Percentiles rank a stretch among this genome's conserved stretches.
phyloP scores from a whole-genome alignment of 257 asterid genomes.

The Cinchona pubescens region DNA sequence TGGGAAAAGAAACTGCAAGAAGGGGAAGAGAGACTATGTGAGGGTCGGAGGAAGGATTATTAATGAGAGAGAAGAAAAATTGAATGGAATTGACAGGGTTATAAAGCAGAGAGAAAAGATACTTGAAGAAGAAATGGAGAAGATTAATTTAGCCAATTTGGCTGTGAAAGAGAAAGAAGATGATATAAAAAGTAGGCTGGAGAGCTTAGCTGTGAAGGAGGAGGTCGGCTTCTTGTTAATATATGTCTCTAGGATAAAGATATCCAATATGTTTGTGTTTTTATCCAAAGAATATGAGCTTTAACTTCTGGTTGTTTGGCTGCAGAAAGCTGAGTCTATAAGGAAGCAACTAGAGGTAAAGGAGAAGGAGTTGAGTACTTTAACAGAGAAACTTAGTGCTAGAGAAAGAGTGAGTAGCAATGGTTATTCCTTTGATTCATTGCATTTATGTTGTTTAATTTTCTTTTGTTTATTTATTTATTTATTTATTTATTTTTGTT shows the following conservation, averaged over 20 bases:
- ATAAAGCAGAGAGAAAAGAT: conserved; percentile 54
- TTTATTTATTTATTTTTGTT: too few relatives aligned
- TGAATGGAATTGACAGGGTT: conserved; percentile 40
- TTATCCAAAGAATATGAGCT: background rate
- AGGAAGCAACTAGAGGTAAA: conserved; percentile 51
- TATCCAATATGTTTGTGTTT: too few relatives aligned
- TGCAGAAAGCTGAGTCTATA: conserved; percentile 63
- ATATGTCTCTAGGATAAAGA: background rate
- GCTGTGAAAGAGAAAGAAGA: conserved; percentile 60
- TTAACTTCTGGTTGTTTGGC: conserved; percentile 9
- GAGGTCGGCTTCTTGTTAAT: conserved; percentile 50
- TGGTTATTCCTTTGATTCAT: conserved; percentile 18
- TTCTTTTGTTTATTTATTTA: background rate
- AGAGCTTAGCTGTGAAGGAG: conserved; percentile 49
- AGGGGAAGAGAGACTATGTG: conserved; percentile 74
- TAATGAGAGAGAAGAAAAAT: conserved; percentile 76
- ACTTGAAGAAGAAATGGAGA: conserved; percentile 55
- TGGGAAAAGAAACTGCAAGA: conserved; percentile 89
- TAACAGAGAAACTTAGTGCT: conserved; percentile 60
- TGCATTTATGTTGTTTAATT: background rate
- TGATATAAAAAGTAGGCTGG: conserved; percentile 45
- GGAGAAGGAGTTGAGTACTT: conserved; percentile 50
- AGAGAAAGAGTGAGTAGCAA: conserved; percentile 69
- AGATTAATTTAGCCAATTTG: conserved; percentile 37
- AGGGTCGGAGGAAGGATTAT: conserved; percentile 56